Base-by-base conservation (phyloP, 306 rosid species). In the Dicorynia guianensis region DNA sequence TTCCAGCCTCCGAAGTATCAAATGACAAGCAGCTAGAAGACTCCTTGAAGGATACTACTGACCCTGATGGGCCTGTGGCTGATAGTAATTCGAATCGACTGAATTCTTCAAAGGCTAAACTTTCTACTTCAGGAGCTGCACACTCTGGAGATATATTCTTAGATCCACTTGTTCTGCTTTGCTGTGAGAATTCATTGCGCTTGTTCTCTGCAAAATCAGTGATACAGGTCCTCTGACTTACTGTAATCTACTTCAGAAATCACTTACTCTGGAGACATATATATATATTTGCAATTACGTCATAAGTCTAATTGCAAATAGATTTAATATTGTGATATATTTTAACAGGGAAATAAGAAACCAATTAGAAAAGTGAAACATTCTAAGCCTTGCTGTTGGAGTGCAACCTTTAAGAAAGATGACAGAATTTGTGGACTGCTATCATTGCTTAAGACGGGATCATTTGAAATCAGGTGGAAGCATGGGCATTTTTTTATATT, bases 361-460 rank as follows among this genome's bases (percentile, higher is more conserved):
- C 82, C 97, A 13, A 77, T 87, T 53, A 72, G 39, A 63, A 89
- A 95, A 88, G 91, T 90, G 83, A 87, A 89, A 71, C 89, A 90
- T 77, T 67, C 88, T 55, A 89, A 81, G 82, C 85, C 87, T 77
- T 89, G 89, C 74, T 81, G 71, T 60, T 95, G 99, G 97, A 81
- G 93, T 56, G 68, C 97, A 80, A 83, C 83, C 59, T 74, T 90
- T 58, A 89, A 80, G 88, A 90, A 85, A 76, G 89, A 82, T 72
- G 88, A 79, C 61, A 92, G 72, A 71, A 53, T 82, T 53, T 76
- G 79, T 11, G 99, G 97, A 74, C 77, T 95, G 76, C 84, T 85
- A 47, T 76, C 83, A 71, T 79, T 95, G 77, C 91, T 92, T 82
- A 96, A 95, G 87, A 90, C 91, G 4, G 99, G 99, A 80, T 85